Percentiles rank a stretch among this genome's conserved stretches.
Evolutionary conservation across 495 filamentous ascomycete genomes (phyloP).

Genomic region (Daldinia loculata): DNA sequence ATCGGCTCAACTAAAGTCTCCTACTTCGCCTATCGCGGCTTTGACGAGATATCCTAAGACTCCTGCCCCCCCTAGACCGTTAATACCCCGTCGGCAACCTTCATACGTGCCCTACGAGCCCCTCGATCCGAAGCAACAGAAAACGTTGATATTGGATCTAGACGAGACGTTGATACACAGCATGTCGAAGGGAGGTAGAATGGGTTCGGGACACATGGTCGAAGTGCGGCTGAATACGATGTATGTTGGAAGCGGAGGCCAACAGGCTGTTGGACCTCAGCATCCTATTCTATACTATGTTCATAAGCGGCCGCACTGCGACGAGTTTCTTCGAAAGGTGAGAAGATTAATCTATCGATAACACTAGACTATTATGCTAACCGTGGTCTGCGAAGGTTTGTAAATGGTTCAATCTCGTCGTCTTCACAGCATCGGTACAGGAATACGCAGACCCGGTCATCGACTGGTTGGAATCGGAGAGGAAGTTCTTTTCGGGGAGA

Average conservation of each 20-base stretch:
- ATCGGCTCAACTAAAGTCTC: constrained; percentile 79
- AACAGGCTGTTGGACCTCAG: constrained; percentile 76
- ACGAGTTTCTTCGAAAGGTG: constrained; percentile 93
- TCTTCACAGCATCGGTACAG: constrained; percentile 97
- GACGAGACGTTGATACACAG: constrained; percentile 98
- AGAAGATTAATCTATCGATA: constrained; percentile 28
- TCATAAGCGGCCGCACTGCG: constrained; percentile 95
- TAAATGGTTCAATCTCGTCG: constrained; percentile 98
- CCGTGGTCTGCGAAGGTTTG: constrained; percentile 62
- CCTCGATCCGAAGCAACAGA: constrained; percentile 66
- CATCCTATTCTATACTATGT: constrained; percentile 99
- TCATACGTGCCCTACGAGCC: constrained; percentile 72
- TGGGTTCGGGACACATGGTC: constrained; percentile 98
- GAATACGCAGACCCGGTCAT: constrained; percentile 99
- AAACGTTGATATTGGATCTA: constrained; percentile 93
- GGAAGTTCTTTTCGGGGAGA: constrained; percentile 90
- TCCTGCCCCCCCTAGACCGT: constrained; percentile 85
- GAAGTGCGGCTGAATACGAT: constrained; percentile 87
- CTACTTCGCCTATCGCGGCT: constrained; percentile 81
- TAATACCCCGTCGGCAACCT: constrained; percentile 85
- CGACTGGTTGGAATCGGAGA: constrained; percentile 96
- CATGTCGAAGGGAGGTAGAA: constrained; percentile 92
- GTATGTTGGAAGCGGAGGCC: constrained; percentile 67
- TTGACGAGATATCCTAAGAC: constrained; percentile 90
- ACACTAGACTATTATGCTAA: constrained; percentile 22